phyloP scores from a whole-genome alignment of 148 eudicot species.

The Rhododendron molle region DNA sequence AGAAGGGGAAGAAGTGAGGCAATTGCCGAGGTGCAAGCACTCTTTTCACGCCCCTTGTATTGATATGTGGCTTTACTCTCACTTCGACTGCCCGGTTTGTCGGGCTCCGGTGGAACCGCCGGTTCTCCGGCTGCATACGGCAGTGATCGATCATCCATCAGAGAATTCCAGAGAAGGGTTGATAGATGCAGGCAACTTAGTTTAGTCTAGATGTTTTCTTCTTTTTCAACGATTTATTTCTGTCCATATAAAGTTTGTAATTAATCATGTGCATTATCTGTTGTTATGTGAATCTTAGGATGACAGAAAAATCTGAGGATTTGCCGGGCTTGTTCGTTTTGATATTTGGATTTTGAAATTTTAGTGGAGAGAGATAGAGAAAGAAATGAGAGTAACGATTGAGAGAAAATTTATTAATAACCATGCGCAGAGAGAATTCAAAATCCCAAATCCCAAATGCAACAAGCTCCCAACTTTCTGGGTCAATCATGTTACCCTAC shows the following conservation, averaged over 20 bases:
- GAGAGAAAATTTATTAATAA: too few relatives aligned
- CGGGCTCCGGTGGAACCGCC: constrained; percentile 46
- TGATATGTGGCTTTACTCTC: constrained; percentile 71
- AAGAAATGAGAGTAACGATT: too few relatives aligned
- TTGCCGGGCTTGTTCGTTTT: neutral
- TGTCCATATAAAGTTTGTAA: neutral
- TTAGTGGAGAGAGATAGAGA: too few relatives aligned
- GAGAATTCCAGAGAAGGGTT: constrained; percentile 18
- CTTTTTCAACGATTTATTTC: neutral
- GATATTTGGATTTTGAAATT: too few relatives aligned
- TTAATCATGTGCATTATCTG: neutral
- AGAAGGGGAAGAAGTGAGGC: constrained; percentile 61
- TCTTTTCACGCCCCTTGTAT: constrained; percentile 65
- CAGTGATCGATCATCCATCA: neutral
- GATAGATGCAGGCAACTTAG: constrained; percentile 7
- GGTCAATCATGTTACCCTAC: neutral
- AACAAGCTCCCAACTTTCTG: too few relatives aligned
- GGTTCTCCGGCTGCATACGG: neutral
- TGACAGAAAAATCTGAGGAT: neutral
- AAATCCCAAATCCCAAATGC: too few relatives aligned
- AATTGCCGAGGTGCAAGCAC: constrained; percentile 55
- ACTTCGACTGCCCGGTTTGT: constrained; percentile 67
- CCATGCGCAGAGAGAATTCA: too few relatives aligned
- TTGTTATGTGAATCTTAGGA: neutral
- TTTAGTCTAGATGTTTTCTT: neutral